phyloP scores from a whole-genome alignment of 2,329 filamentous ascomycete genomes.

The Phoma sp. region DNA sequence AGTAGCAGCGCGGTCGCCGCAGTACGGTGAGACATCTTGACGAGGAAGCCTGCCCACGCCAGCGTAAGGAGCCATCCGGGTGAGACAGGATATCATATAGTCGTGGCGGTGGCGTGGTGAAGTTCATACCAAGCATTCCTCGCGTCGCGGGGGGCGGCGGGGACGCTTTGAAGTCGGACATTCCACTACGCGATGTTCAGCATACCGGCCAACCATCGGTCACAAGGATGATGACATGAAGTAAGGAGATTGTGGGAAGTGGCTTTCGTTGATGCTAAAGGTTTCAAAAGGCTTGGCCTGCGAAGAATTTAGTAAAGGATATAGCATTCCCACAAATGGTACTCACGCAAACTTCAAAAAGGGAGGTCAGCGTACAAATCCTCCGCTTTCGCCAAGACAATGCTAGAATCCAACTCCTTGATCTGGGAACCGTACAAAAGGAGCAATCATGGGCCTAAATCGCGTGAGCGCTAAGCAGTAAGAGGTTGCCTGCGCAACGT shows the following conservation, averaged over 20 bases:
- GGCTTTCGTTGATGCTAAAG: constrained; percentile 15
- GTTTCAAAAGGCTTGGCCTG: constrained; percentile 5
- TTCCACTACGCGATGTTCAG: constrained; percentile 23
- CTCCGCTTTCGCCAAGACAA: constrained; percentile 3
- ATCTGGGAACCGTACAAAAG: neutral
- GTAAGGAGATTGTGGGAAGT: constrained; percentile 19
- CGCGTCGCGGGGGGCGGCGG: constrained; percentile 16
- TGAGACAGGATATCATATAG: constrained; percentile 22
- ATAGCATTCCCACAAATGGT: neutral
- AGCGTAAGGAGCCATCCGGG: constrained; percentile 11
- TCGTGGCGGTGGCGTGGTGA: constrained; percentile 6
- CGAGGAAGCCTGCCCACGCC: constrained; percentile 22
- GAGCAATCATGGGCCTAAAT: neutral
- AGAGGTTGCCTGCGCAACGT: constrained; percentile 8
- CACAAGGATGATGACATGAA: constrained; percentile 20
- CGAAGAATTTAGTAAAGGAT: constrained; percentile 9
- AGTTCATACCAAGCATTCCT: constrained; percentile 24
- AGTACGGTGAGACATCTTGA: constrained; percentile 24
- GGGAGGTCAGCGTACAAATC: neutral
- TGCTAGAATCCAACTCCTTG: constrained; percentile 5
- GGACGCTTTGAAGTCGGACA: constrained; percentile 15
- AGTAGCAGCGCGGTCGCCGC: constrained; percentile 26
- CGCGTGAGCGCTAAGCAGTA: constrained; percentile 5
- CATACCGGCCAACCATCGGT: constrained; percentile 17
- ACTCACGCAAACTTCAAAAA: constrained; percentile 10